Evolutionary conservation across 1,139 yeast genomes (phyloP), one percentile per base, ranked within the genome.

Genomic region (Taphrina confusa): DNA sequence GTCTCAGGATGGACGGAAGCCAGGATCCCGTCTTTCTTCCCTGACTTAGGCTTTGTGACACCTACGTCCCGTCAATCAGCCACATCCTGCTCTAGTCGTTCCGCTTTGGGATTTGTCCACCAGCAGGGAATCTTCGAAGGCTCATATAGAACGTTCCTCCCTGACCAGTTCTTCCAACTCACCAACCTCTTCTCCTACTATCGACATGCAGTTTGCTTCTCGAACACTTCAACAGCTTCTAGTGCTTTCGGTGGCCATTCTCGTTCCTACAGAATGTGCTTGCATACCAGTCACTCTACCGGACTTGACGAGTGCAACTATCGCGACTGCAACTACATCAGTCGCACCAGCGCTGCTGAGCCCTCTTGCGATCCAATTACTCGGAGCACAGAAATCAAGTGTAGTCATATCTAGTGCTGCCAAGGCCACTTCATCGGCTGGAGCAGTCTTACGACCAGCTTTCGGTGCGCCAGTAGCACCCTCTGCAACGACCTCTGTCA

Each of bases 141-240:
- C 22, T 37, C 42, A 37, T 18, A 37, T 37, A 37, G 42, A 37
- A 37, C 25, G 25, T 37, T 37, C 42, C 8, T 25, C 25, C 42
- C 42, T 5, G 42, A 37, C 42, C 20, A n/a, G 6, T 37, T 27
- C 47, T 42, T 42, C 25, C 18, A 11, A 25, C 25, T 42, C 47
- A 47, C 52, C 52, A 47, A 47, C 52, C 52, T 47, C 52, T 22
- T 47, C 42, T 47, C 42, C 34, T 22, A 47, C 31, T 20, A 18
- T 28, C 50, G 18, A 28, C 36, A 45, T 28, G 50, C 25, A 22
- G 37, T 22, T 31, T 34, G 39, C 42, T 25, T 14, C 28, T 22
- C 40, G 40, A 16, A 22, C 34, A 14, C 42, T 33, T 14, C 36
- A 28, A 12, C 28, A 47, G 36, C 28, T 22, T 47, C 52, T 47